Percentiles rank a stretch among this genome's conserved stretches.
phyloP scores from a whole-genome alignment of 2,329 filamentous ascomycete genomes.

The Trichoderma oligosporum region DNA sequence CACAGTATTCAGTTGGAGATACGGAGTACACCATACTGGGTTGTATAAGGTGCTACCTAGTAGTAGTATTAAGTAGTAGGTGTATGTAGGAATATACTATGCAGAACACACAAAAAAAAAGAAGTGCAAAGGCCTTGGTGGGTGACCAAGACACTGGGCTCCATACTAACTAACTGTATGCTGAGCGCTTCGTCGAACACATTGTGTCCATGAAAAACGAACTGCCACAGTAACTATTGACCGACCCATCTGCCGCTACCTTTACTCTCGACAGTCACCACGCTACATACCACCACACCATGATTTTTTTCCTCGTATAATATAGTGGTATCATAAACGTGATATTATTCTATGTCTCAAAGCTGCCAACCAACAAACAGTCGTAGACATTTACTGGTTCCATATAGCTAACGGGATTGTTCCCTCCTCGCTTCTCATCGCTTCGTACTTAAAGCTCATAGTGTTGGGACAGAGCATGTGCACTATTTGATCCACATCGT shows the following conservation, averaged over 20 bases:
- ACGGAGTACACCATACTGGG: background rate
- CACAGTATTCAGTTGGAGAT: background rate
- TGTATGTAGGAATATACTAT: background rate
- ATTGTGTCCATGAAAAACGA: background rate
- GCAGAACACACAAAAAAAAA: background rate
- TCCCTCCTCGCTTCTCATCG: background rate
- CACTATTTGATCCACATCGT: conserved; percentile 8
- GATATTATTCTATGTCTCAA: background rate
- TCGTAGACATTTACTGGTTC: background rate
- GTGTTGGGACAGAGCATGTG: conserved; percentile 1
- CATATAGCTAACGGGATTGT: background rate
- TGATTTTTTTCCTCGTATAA: conserved; percentile 14
- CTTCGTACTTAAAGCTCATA: conserved; percentile 1
- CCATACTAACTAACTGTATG: background rate
- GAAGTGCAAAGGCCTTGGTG: background rate
- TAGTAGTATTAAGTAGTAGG: conserved; percentile 4
- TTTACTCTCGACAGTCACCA: background rate
- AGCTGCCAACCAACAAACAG: background rate
- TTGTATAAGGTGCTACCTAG: background rate
- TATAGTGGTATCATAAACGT: background rate
- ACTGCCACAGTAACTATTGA: conserved; percentile 1
- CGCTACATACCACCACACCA: background rate
- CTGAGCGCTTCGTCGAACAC: background rate
- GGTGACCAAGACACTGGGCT: conserved; percentile 2
- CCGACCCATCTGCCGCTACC: background rate